A percentile compares a stretch with the other conserved stretches of the same genome.
Evolutionary conservation across 495 filamentous ascomycete genomes (phyloP).

Genomic region (Lasiosphaeris hirsuta): DNA sequence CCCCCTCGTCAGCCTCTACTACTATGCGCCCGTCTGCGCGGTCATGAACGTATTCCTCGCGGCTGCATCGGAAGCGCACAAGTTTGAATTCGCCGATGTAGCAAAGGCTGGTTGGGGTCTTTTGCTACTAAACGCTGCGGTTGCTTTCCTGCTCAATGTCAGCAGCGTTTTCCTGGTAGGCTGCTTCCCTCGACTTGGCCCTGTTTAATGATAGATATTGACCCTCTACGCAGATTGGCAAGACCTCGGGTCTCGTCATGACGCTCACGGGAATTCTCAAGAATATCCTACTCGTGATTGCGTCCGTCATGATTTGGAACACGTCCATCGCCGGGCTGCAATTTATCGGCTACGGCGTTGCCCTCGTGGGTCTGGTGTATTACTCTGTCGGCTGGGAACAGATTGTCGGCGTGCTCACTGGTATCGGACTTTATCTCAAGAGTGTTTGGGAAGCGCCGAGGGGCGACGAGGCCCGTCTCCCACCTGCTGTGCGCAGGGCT

Average conservation of each 20-base stretch:
- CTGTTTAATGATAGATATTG: slow-evolving; percentile 1
- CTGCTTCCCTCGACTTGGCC: neutral
- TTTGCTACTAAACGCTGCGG: slow-evolving; percentile 63
- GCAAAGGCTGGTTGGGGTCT: slow-evolving; percentile 53
- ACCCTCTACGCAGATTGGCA: slow-evolving; percentile 60
- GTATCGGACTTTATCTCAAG: slow-evolving; percentile 59
- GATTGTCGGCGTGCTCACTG: slow-evolving; percentile 58
- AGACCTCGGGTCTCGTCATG: slow-evolving; percentile 72
- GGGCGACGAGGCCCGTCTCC: slow-evolving; percentile 32
- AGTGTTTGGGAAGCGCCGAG: slow-evolving; percentile 36
- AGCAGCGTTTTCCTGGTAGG: slow-evolving; percentile 70
- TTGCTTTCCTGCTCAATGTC: slow-evolving; percentile 76
- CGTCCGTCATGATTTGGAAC: slow-evolving; percentile 63
- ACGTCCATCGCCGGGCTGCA: slow-evolving; percentile 59
- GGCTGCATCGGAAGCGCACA: slow-evolving; percentile 54
- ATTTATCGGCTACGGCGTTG: slow-evolving; percentile 62
- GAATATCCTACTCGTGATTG: slow-evolving; percentile 67
- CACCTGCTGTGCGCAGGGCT: slow-evolving; percentile 64
- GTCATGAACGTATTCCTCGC: slow-evolving; percentile 69
- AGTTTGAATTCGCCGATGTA: slow-evolving; percentile 52
- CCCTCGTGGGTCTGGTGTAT: slow-evolving; percentile 60
- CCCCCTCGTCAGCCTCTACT: slow-evolving; percentile 78
- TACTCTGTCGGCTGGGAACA: slow-evolving; percentile 68
- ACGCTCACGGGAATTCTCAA: slow-evolving; percentile 74
- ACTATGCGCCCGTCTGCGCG: slow-evolving; percentile 77